A percentile compares a stretch with the other conserved stretches of the same genome.
Evolutionary conservation across 2,329 filamentous ascomycete genomes (phyloP).

Genomic region (Diaporthe vexans): DNA sequence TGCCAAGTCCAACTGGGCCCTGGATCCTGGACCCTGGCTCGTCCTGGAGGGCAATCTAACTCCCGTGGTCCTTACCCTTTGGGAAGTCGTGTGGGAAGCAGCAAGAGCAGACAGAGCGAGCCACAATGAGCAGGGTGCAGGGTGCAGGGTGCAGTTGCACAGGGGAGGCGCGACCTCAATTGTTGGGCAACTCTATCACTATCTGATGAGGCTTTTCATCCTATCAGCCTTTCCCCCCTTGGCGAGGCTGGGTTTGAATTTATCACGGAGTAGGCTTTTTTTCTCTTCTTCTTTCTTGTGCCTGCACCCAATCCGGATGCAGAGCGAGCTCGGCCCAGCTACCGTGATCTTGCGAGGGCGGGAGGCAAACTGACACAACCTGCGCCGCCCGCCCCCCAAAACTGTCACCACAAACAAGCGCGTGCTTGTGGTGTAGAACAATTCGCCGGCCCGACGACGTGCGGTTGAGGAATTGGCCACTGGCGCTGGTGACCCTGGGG

Average conservation of each 20-base stretch:
- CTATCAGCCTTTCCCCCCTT: background rate
- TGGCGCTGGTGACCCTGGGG: conserved; percentile 22
- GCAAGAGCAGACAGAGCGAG: background rate
- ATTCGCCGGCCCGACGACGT: conserved; percentile 22
- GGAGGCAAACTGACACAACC: background rate
- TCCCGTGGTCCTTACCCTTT: conserved; percentile 8
- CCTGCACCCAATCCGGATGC: background rate
- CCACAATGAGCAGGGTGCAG: background rate
- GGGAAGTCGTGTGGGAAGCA: background rate
- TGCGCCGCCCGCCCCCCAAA: background rate
- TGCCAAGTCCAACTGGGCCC: conserved; percentile 22
- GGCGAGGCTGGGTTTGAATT: conserved; percentile 18
- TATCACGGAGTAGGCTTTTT: background rate
- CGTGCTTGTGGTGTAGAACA: background rate
- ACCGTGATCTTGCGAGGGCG: background rate
- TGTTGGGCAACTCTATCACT: conserved; percentile 29
- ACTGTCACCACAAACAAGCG: background rate
- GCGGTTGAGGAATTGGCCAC: conserved; percentile 37
- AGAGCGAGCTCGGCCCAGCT: conserved; percentile 6
- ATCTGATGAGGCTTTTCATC: conserved; percentile 27
- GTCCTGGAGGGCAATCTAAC: conserved; percentile 29
- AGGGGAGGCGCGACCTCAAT: conserved; percentile 23
- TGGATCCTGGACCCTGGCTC: conserved; percentile 30
- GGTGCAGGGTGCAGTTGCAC: no score
- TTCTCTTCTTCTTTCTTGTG: background rate